Evolutionary conservation across 192 early-diverging fungal genomes (phyloP).

Genomic region (Coemansia sp.): DNA sequence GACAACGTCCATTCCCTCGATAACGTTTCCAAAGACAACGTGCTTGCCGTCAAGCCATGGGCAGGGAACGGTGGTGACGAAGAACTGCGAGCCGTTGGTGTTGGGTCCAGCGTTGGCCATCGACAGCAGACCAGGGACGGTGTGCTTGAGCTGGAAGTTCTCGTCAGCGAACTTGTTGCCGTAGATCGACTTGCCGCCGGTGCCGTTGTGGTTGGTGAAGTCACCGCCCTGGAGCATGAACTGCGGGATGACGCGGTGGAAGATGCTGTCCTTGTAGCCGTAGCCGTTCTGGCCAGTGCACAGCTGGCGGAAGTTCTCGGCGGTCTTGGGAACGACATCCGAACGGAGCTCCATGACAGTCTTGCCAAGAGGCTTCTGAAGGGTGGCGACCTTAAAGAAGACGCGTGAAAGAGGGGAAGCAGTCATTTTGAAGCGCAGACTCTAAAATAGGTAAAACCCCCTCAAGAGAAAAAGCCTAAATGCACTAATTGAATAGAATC

Average conservation of each 20-base stretch:
- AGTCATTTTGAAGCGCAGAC: background rate
- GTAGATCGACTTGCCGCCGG: slow-evolving; percentile 84
- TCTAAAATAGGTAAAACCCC: background rate
- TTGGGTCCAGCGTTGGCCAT: slow-evolving; percentile 81
- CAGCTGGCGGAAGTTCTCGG: slow-evolving; percentile 90
- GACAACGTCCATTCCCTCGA: slow-evolving; percentile 73
- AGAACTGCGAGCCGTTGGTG: slow-evolving; percentile 88
- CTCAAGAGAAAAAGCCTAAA: background rate
- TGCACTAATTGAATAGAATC: too few relatives aligned
- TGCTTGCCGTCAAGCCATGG: slow-evolving; percentile 79
- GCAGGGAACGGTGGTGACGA: slow-evolving; percentile 69
- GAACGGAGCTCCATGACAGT: slow-evolving; percentile 59
- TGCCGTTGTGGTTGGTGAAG: slow-evolving; percentile 77
- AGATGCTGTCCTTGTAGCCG: slow-evolving; percentile 70
- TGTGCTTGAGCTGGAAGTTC: slow-evolving; percentile 74
- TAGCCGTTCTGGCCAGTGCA: slow-evolving; percentile 51
- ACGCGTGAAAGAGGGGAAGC: slow-evolving; percentile 29
- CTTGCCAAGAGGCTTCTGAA: slow-evolving; percentile 29
- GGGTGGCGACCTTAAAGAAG: slow-evolving; percentile 54
- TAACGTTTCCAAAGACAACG: slow-evolving; percentile 80
- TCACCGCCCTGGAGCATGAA: slow-evolving; percentile 95
- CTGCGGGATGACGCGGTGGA: slow-evolving; percentile 86
- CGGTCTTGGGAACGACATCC: slow-evolving; percentile 87
- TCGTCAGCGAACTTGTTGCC: slow-evolving; percentile 80
- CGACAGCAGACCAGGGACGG: slow-evolving; percentile 65